These are phyloP conservation scores for Aspergillus quadricinctus DNA, from an alignment of 2,329 filamentous ascomycete species.

Conservation along the genomic window DNA sequence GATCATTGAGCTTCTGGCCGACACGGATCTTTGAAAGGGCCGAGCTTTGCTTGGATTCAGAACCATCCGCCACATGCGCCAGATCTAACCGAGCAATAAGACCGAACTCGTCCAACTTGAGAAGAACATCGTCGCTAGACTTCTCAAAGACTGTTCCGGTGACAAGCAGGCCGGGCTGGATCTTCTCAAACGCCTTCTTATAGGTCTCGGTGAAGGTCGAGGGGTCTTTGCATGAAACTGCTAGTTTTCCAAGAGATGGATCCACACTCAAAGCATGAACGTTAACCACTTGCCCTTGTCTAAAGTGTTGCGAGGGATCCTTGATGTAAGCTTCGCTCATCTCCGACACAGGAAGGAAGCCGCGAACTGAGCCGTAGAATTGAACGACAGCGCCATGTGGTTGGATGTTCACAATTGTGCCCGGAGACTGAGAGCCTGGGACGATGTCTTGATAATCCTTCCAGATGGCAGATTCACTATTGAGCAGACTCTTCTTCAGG, in stretches of 20 bases:
- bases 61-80: slow-evolving; percentile 81
- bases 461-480: slow-evolving; percentile 78
- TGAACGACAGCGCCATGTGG: slow-evolving; percentile 79
- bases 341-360: slow-evolving; percentile 86
- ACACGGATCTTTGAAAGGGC: slow-evolving; percentile 77
- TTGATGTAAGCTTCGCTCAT: slow-evolving; percentile 98
- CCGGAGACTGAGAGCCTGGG: slow-evolving; percentile 73
- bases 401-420: slow-evolving; percentile 80
- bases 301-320: slow-evolving; percentile 85
- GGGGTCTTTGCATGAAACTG: slow-evolving; percentile 91
- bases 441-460: slow-evolving; percentile 69
- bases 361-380: slow-evolving; percentile 80
- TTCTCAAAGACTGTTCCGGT: slow-evolving; percentile 78
- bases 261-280: slow-evolving; percentile 83
- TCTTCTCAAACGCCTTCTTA: slow-evolving; percentile 63
- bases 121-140: slow-evolving; percentile 67
- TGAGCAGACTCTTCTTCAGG: slow-evolving; percentile 89
- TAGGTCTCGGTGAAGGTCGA: slow-evolving; percentile 74
- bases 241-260: slow-evolving; percentile 63
- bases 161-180: slow-evolving; percentile 70
- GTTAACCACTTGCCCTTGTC: slow-evolving; percentile 82
- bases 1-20: slow-evolving; percentile 73
- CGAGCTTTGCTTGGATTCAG: slow-evolving; percentile 69
- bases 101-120: slow-evolving; percentile 70
- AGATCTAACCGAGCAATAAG: slow-evolving; percentile 74